phyloP scores from a whole-genome alignment of 192 early-diverging fungal species.

The Coemansia sp. region DNA sequence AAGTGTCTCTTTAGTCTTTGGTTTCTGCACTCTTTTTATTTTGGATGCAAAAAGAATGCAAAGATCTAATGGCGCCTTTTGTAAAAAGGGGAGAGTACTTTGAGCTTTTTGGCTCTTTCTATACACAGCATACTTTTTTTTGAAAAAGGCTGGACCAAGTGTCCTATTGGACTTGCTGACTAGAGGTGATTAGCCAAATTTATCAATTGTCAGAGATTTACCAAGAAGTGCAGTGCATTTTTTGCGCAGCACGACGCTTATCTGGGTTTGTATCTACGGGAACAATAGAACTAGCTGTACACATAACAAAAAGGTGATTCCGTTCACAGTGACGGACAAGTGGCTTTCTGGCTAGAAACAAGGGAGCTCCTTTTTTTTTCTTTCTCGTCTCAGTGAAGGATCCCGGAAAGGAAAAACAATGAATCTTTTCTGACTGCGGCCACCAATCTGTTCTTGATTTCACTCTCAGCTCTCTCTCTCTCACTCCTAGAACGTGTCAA shows the following conservation, averaged over 20 bases:
- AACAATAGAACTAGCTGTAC: neutral
- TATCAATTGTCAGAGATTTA: neutral
- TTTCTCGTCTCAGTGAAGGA: neutral
- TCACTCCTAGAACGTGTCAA: neutral
- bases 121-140: neutral
- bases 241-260: neutral
- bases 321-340: neutral
- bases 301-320: neutral
- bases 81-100: neutral
- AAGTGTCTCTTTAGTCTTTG: neutral
- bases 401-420: neutral
- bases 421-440: slow-evolving; percentile 1
- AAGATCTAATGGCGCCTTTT: neutral
- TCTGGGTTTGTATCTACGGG: neutral
- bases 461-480: neutral
- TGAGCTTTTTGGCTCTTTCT: neutral
- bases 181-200: neutral
- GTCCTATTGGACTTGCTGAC: neutral
- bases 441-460: neutral
- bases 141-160: neutral
- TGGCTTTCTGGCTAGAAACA: neutral
- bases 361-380: neutral
- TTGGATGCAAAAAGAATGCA: neutral
- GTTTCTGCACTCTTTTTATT: neutral
- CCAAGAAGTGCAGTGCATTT: neutral